Evolutionary conservation across 768 basidiomycete genomes (phyloP), one percentile per base, ranked within the genome.

Genomic region (Boletus insuetus): DNA sequence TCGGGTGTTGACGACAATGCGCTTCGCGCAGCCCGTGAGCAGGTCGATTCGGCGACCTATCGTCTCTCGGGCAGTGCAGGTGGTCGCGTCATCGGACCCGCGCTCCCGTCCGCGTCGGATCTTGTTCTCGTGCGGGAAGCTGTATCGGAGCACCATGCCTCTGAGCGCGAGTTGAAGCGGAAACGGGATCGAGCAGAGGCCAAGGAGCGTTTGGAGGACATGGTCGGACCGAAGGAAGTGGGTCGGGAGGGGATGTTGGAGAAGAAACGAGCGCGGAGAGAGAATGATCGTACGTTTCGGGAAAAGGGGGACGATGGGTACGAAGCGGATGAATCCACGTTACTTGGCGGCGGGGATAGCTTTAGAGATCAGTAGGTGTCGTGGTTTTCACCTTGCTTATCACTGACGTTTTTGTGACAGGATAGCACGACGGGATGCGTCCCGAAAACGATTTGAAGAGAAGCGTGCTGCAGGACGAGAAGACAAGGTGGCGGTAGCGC

Each of bases 171-270:
- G 16, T 67, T 80, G 42, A 82, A 84, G 58, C 83, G 89, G 22
- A 92, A 91, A 63, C 80, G 85, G 0, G 84, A 87, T 37, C 80
- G 80, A 38, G 71, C 75, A 46, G 85, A 87, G 58, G 82, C 80
- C 17, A 86, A 83, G 64, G 86, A 88, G 3, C 76, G 83, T 38
- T 52, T 90, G 14, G 90, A 94, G 64, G 91, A 94, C 31, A 73
- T 85, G 70, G 85, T 89, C 2, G 86, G 87, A 10, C 91, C 93
- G n/a, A 84, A 84, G 60, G 80, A 83, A 56, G 84, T 89, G 5
- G 94, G 94, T 1, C 77, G 84, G 51, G 94, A 95, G 60, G 89
- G 85, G 3, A 83, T 88, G 81, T 68, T 94, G 57, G 94, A 95
- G 75, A 94, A 94, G 77, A 91, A 93, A 70, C 75, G 83, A 31